Evolutionary conservation across 176 grass and related monocot species (phyloP).

Genomic region (Panicum miliaceum): DNA sequence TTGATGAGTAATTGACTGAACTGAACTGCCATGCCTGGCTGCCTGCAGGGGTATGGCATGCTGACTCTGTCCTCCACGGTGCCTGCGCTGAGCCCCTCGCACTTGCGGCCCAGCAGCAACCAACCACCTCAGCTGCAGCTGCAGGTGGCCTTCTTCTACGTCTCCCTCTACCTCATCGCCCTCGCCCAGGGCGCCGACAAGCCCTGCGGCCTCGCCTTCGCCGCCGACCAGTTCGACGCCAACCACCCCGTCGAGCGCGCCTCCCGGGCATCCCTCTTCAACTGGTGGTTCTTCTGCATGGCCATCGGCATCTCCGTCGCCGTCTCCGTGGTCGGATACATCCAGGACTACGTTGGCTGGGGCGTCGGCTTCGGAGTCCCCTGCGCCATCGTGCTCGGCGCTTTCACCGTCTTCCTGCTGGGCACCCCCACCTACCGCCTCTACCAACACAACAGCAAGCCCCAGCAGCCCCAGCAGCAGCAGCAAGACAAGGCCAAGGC

Average conservation of each 20-base stretch:
- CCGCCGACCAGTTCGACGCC: conserved; percentile 69
- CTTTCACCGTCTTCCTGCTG: conserved; percentile 47
- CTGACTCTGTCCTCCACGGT: conserved; percentile 38
- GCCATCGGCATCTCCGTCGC: conserved; percentile 35
- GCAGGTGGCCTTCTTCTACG: conserved; percentile 55
- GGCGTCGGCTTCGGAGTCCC: conserved; percentile 53
- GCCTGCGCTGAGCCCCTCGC: conserved; percentile 15
- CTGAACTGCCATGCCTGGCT: no score
- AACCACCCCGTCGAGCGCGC: conserved; percentile 42
- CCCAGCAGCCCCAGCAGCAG: neutral
- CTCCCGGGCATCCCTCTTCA: conserved; percentile 64
- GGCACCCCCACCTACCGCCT: conserved; percentile 58
- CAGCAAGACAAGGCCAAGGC: no score
- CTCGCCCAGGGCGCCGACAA: conserved; percentile 54
- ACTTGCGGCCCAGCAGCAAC: no score
- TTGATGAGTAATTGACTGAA: no score
- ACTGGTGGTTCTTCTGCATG: conserved; percentile 66
- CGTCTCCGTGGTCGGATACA: conserved; percentile 39
- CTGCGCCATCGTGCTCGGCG: conserved; percentile 42
- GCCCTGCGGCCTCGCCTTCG: conserved; percentile 61
- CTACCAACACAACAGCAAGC: neutral
- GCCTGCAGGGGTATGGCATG: conserved; percentile 37
- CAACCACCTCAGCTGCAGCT: no score
- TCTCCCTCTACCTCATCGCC: conserved; percentile 60
- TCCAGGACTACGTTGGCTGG: conserved; percentile 69